A percentile compares a stretch with the other conserved stretches of the same genome.
phyloP scores from a whole-genome alignment of 2,329 filamentous ascomycete genomes.

The Trichothecium sympodiale region DNA sequence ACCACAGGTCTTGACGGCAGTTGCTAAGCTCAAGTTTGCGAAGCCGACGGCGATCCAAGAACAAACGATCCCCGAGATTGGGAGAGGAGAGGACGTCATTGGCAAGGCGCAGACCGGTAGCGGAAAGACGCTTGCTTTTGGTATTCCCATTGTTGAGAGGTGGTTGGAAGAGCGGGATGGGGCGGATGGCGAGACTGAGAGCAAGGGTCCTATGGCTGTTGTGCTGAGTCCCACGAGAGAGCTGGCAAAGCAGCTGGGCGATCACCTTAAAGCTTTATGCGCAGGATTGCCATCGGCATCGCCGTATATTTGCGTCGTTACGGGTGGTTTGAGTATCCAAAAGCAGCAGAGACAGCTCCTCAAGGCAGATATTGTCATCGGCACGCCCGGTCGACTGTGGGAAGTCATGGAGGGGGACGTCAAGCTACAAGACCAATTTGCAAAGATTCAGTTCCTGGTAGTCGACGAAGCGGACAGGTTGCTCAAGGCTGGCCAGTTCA shows the following conservation, averaged over 20 bases:
- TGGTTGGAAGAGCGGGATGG: slow-evolving; percentile 48
- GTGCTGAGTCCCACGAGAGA: slow-evolving; percentile 89
- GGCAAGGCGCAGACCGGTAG: slow-evolving; percentile 95
- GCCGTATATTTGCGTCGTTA: slow-evolving; percentile 75
- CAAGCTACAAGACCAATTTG: slow-evolving; percentile 59
- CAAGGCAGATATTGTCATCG: slow-evolving; percentile 84
- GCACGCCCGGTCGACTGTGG: slow-evolving; percentile 87
- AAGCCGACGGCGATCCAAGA: slow-evolving; percentile 76
- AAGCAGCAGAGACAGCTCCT: slow-evolving; percentile 83
- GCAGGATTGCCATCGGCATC: slow-evolving; percentile 42
- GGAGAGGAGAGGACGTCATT: slow-evolving; percentile 79
- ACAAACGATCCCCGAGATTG: slow-evolving; percentile 68
- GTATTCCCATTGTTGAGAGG: slow-evolving; percentile 80
- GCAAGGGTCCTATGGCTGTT: slow-evolving; percentile 55
- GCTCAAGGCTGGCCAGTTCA: slow-evolving; percentile 86
- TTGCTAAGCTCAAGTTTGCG: slow-evolving; percentile 70
- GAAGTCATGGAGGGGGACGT: slow-evolving; percentile 75
- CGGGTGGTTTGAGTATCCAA: slow-evolving; percentile 83
- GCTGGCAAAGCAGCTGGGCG: slow-evolving; percentile 79
- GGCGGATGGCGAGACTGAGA: slow-evolving; percentile 12
- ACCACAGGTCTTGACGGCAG: slow-evolving; percentile 55
- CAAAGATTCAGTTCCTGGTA: slow-evolving; percentile 69
- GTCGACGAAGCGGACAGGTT: slow-evolving; percentile 91
- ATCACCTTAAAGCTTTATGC: slow-evolving; percentile 70
- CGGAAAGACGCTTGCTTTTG: slow-evolving; percentile 91